Conservation (phyloP, 805 yeast genomes). For the Wickerhamomyces ciferrii region DNA sequence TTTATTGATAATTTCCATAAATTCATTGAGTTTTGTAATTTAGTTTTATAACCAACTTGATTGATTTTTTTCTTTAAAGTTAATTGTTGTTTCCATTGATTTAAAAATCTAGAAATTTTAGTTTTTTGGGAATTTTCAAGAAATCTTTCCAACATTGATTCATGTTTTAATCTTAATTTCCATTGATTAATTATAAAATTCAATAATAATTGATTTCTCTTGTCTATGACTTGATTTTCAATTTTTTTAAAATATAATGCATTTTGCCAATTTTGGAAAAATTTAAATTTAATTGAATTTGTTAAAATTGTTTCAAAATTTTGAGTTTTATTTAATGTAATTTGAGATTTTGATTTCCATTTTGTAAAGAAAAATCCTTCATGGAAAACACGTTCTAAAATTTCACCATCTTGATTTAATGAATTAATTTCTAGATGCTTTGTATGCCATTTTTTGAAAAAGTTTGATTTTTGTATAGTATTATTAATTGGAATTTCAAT, state of each 20-base stretch:
- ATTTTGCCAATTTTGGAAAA: not conserved
- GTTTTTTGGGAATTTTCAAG: not conserved
- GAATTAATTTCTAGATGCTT: not conserved
- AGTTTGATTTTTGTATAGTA: not conserved
- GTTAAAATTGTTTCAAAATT: not conserved
- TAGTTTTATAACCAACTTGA: not conserved
- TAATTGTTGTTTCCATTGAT: conserved; percentile 9
- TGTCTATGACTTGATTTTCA: not conserved
- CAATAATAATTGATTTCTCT: conserved; percentile 4
- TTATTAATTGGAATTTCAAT: not conserved
- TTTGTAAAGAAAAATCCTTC: conserved; percentile 20
- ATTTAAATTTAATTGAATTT: not conserved
- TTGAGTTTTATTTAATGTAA: not conserved
- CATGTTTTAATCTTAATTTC: conserved; percentile 7
- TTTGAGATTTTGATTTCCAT: conserved; percentile 10
- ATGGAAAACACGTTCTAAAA: conserved; percentile 14
- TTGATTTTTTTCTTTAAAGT: not conserved
- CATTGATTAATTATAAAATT: conserved; percentile 11
- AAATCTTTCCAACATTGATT: conserved; percentile 3
- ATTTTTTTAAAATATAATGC: not conserved
- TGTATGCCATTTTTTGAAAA: conserved; percentile 10
- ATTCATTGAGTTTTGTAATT: not conserved
- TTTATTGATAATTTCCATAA: conserved; percentile 8
- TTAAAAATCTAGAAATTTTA: not conserved
- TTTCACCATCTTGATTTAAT: conserved; percentile 8